Evolutionary conservation across 73 alveolate genomes (phyloP).

Genomic region (Breviolum minutum): DNA sequence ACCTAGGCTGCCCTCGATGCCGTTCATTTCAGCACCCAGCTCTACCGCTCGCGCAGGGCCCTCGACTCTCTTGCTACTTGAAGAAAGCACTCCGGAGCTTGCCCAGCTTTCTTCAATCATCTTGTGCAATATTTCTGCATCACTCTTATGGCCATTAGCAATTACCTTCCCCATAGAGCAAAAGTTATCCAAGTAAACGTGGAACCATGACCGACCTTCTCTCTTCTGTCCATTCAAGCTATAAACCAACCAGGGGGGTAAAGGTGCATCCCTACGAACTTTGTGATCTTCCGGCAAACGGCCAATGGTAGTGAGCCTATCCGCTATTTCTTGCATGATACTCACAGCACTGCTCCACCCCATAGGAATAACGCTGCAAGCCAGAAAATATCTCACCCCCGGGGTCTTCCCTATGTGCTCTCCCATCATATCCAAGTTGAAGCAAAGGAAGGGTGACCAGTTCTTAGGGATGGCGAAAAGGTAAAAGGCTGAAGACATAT

Average conservation of each 20-base stretch:
- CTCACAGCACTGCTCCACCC: not conserved
- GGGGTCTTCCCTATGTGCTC: not conserved
- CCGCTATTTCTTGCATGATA: not conserved
- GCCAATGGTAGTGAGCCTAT: not conserved
- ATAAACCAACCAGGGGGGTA: not conserved
- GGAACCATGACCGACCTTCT: not conserved
- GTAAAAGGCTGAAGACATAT: not conserved
- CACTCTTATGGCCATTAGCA: not conserved
- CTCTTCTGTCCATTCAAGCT: not conserved
- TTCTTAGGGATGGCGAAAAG: not conserved
- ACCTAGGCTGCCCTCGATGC: not conserved
- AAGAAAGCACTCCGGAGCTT: not conserved
- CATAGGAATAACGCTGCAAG: not conserved
- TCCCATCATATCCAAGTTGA: not conserved
- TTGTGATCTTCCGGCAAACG: not conserved
- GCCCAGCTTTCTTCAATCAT: not conserved
- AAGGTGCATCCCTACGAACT: not conserved
- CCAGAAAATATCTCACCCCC: not conserved
- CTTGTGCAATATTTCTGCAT: not conserved
- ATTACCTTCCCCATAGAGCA: not conserved
- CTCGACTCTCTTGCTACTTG: not conserved
- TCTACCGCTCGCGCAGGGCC: not conserved
- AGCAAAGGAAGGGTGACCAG: not conserved
- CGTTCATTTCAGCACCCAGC: not conserved
- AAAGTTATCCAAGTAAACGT: constrained; percentile 55